Conservation (phyloP, 768 basidiomycete genomes). For the Pulveroboletus sp. region DNA sequence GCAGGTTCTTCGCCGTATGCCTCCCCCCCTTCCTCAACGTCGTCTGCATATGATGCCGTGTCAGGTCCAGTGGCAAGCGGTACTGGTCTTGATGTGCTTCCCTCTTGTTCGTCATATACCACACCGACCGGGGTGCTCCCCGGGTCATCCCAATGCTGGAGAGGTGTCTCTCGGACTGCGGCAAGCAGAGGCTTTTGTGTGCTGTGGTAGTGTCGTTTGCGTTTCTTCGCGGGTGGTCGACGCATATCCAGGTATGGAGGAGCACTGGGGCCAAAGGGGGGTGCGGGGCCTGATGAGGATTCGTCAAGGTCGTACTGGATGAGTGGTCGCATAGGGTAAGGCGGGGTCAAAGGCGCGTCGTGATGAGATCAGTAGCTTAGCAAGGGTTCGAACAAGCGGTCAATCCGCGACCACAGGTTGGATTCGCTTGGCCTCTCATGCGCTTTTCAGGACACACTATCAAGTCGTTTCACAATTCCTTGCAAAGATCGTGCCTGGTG, state of each 20-base stretch:
- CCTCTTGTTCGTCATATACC: constrained; percentile 30
- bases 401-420: no score
- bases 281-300: not conserved
- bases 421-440: no score
- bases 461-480: no score
- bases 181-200: not conserved
- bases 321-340: constrained; percentile 22
- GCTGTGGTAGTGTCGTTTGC: constrained; percentile 30
- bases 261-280: not conserved
- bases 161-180: constrained; percentile 7
- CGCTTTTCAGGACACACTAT: no score
- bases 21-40: constrained; percentile 17
- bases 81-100: not conserved
- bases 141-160: constrained; percentile 45
- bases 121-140: constrained; percentile 22
- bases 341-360: not conserved
- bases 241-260: not conserved
- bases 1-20: constrained; percentile 20
- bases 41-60: constrained; percentile 1
- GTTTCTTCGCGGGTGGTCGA: constrained; percentile 46
- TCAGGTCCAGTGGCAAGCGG: not conserved
- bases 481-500: no score
- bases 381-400: no score
- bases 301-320: constrained; percentile 27
- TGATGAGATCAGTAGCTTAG: no score